A percentile compares a stretch with the other conserved stretches of the same genome.
These are phyloP conservation scores for Solanum ossicruentum DNA, from an alignment of 257 asterid genomes.

Conservation along the genomic window DNA sequence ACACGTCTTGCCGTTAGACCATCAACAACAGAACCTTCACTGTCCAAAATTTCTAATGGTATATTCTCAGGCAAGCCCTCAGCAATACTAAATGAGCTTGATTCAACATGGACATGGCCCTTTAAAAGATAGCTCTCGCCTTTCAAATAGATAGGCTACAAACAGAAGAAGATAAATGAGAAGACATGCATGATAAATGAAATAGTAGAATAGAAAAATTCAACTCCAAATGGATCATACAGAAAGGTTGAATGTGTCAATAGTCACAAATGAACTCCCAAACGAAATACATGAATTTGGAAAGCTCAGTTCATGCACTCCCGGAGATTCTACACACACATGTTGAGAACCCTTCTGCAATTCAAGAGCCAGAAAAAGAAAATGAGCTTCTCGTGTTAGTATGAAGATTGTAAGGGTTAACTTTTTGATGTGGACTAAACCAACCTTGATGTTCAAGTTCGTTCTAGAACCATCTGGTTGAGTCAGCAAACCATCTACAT, in stretches of 20 bases:
- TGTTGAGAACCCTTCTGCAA: conserved; percentile 85
- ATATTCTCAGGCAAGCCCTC: conserved; percentile 46
- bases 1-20: conserved; percentile 35
- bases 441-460: conserved; percentile 70
- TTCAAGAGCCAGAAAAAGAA: conserved; percentile 3
- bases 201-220: not conserved
- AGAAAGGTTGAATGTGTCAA: conserved; percentile 57
- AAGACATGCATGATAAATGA: not conserved
- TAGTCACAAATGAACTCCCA: conserved; percentile 50
- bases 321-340: conserved; percentile 71
- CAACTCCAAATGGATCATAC: conserved; percentile 28
- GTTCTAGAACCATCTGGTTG: conserved; percentile 45
- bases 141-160: conserved; percentile 75
- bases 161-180: conserved; percentile 11
- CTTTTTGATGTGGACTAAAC: not conserved
- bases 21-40: conserved; percentile 39
- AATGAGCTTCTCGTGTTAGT: conserved; percentile 4
- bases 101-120: conserved; percentile 53
- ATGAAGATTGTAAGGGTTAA: conserved; percentile 1
- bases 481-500: conserved; percentile 58
- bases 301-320: conserved; percentile 86
- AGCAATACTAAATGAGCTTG: conserved; percentile 7
- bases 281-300: conserved; percentile 70
- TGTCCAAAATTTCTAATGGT: conserved; percentile 46
- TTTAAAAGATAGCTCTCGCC: conserved; percentile 80